Conservation (phyloP, 495 filamentous ascomycete species). For the Hypoxylon fragiforme region DNA sequence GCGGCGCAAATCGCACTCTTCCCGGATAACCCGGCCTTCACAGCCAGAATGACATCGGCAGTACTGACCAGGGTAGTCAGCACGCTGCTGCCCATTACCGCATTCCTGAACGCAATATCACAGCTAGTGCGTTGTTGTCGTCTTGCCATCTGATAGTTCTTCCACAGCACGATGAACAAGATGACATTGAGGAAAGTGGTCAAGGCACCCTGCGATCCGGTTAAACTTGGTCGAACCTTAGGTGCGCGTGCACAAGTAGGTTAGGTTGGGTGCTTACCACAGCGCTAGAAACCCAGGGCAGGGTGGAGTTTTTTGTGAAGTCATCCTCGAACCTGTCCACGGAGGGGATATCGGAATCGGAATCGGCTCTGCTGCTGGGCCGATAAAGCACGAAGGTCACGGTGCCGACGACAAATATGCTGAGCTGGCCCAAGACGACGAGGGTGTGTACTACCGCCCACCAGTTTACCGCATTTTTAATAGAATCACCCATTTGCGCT, state of each 20-base stretch:
- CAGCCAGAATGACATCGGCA: slow-evolving; percentile 11
- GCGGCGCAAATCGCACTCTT: background rate
- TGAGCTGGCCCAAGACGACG: slow-evolving; percentile 10
- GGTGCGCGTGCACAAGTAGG: background rate
- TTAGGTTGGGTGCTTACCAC: slow-evolving; percentile 11
- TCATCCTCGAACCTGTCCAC: slow-evolving; percentile 4
- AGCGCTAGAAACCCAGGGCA: slow-evolving; percentile 11
- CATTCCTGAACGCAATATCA: background rate
- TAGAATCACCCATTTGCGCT: slow-evolving; percentile 4
- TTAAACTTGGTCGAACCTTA: slow-evolving; percentile 1
- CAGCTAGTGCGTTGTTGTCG: background rate
- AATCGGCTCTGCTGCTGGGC: background rate
- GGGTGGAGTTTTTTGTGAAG: background rate
- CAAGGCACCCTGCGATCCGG: slow-evolving; percentile 7
- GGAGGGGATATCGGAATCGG: slow-evolving; percentile 6
- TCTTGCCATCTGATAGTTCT: background rate
- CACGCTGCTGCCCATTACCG: slow-evolving; percentile 1
- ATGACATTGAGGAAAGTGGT: slow-evolving; percentile 5
- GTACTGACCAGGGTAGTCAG: background rate
- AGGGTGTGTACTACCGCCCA: slow-evolving; percentile 10
- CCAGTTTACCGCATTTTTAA: slow-evolving; percentile 2
- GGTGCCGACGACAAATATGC: slow-evolving; percentile 4
- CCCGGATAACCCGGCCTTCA: background rate
- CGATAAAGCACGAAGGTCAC: background rate
- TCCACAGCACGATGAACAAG: slow-evolving; percentile 5